These are phyloP conservation scores for Cyclospora cayetanensis DNA, from an alignment of 169 alveolate species.

Conservation along the genomic window DNA sequence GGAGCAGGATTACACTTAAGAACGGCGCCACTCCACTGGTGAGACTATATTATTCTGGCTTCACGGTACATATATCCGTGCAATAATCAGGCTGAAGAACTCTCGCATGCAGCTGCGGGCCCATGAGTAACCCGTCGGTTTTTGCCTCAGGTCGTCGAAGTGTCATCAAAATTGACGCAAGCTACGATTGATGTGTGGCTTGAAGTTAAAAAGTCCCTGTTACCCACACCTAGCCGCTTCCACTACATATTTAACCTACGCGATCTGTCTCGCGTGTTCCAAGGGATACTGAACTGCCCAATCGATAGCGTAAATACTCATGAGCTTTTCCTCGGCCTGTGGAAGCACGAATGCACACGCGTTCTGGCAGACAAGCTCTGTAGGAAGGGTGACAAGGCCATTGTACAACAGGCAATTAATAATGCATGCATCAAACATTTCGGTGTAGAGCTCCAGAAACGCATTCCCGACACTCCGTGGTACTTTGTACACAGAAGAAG, in stretches of 20 bases:
- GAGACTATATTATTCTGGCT: neutral
- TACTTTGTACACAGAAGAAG: too few species aligned
- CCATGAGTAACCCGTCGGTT: neutral
- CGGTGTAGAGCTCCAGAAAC: slow-evolving; percentile 79
- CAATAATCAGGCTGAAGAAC: neutral
- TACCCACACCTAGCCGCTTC: slow-evolving; percentile 91
- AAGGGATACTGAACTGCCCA: slow-evolving; percentile 87
- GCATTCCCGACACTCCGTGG: slow-evolving; percentile 48
- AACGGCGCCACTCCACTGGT: slow-evolving; percentile 71
- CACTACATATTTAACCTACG: slow-evolving; percentile 97
- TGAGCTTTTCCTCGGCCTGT: slow-evolving; percentile 84
- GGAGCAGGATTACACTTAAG: slow-evolving; percentile 91
- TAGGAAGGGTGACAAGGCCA: slow-evolving; percentile 89
- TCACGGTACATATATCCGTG: neutral
- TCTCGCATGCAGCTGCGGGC: too few species aligned
- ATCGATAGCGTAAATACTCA: slow-evolving; percentile 78
- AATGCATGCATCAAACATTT: slow-evolving; percentile 83
- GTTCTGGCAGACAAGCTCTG: slow-evolving; percentile 96
- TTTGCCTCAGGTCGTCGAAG: slow-evolving; percentile 83
- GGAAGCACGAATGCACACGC: slow-evolving; percentile 98
- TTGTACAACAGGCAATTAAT: slow-evolving; percentile 79
- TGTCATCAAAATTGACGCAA: slow-evolving; percentile 84
- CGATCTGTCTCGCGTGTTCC: slow-evolving; percentile 97
- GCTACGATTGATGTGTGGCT: slow-evolving; percentile 94
- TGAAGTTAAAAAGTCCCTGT: slow-evolving; percentile 78